Evolutionary conservation across 305 asterid species (phyloP).

Genomic region (Fraxinus ornus): DNA sequence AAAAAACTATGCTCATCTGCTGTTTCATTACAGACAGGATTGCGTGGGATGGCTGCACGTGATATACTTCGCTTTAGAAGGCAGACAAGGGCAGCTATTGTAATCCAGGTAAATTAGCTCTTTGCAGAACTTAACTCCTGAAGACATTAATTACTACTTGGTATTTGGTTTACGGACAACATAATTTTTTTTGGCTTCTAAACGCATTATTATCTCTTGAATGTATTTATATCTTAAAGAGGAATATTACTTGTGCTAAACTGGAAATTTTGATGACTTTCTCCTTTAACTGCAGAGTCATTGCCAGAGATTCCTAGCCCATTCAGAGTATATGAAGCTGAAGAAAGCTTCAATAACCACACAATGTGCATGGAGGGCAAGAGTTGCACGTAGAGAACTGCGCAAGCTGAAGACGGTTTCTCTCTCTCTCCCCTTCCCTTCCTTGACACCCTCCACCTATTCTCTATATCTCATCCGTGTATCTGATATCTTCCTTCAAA

Average conservation of each 20-base stretch:
- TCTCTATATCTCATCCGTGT: not conserved
- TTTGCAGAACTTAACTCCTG: not conserved
- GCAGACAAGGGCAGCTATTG: conserved; percentile 70
- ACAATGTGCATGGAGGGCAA: conserved; percentile 79
- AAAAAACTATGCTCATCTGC: conserved; percentile 57
- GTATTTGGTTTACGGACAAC: not conserved
- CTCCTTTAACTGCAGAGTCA: conserved; percentile 68
- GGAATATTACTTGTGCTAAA: not conserved
- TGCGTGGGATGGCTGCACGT: conserved; percentile 93
- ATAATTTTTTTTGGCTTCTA: not conserved
- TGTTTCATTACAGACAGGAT: conserved; percentile 70
- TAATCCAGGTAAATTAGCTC: conserved; percentile 32
- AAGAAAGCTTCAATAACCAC: conserved; percentile 80
- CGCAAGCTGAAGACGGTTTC: conserved; percentile 80
- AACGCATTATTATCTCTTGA: not conserved
- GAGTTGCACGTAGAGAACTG: conserved; percentile 62
- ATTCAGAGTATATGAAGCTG: conserved; percentile 54
- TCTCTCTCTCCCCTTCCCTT: conserved; percentile 17
- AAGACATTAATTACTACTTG: not conserved
- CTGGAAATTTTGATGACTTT: conserved; percentile 18
- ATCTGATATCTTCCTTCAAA: conserved; percentile 16
- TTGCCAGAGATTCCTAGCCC: conserved; percentile 79
- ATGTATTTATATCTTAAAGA: not conserved
- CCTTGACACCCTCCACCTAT: conserved; percentile 2
- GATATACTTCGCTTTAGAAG: conserved; percentile 73